Evolutionary conservation across 2,329 filamentous ascomycete genomes (phyloP).

Genomic region (Epichloe elymi): DNA sequence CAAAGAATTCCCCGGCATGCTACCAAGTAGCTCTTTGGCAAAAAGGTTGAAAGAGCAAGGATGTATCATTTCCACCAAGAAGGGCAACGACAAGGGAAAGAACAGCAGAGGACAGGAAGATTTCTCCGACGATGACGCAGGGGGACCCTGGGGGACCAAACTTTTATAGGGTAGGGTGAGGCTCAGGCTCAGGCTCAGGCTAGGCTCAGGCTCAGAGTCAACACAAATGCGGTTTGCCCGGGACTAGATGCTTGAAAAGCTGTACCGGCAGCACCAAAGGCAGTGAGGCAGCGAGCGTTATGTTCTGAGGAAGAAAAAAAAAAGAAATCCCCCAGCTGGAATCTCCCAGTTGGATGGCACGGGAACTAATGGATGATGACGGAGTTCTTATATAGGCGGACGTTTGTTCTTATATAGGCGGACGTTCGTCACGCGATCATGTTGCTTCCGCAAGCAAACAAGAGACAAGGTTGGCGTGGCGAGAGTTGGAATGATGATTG

Average conservation of each 20-base stretch:
- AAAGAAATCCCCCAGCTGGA: too few species aligned
- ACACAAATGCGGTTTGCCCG: too few species aligned
- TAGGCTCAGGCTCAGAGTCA: too few species aligned
- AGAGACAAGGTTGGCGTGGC: not conserved
- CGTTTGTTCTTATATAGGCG: too few species aligned
- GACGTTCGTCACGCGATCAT: too few species aligned
- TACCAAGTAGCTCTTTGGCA: constrained; percentile 60
- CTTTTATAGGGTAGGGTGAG: constrained; percentile 5
- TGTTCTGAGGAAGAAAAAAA: too few species aligned
- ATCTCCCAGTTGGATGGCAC: too few species aligned
- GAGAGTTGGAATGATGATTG: not conserved
- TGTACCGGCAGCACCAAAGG: not conserved
- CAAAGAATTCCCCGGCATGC: constrained; percentile 79
- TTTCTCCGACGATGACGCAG: constrained; percentile 9
- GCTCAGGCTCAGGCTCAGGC: too few species aligned
- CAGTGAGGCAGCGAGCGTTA: not conserved
- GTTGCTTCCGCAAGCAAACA: not conserved
- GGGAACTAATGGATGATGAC: too few species aligned
- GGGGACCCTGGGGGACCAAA: constrained; percentile 6
- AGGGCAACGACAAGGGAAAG: constrained; percentile 56
- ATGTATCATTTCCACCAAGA: constrained; percentile 75
- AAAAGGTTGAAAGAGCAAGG: constrained; percentile 66
- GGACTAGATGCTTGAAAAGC: not conserved
- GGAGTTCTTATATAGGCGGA: too few species aligned
- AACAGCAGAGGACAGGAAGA: constrained; percentile 7